phyloP scores from a whole-genome alignment of 106 monocot species.

The Hemerocallis citrina region DNA sequence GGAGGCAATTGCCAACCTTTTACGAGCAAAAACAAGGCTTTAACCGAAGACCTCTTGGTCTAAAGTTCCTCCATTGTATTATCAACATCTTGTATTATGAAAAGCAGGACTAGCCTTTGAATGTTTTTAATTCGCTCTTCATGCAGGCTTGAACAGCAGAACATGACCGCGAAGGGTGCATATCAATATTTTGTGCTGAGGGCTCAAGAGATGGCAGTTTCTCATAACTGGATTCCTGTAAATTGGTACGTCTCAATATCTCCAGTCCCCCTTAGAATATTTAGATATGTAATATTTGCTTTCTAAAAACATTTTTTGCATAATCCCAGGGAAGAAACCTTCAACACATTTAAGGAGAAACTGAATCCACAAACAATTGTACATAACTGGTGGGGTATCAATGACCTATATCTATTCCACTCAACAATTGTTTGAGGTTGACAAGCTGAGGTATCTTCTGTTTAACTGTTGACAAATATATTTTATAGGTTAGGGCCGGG shows the following conservation, averaged over 20 bases:
- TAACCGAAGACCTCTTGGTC: too few relatives aligned
- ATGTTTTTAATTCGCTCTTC: slow-evolving; percentile 2
- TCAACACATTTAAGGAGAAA: slow-evolving; percentile 68
- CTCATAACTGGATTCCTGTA: slow-evolving; percentile 77
- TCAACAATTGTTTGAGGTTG: background rate
- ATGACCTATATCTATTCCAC: background rate
- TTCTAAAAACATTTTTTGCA: slow-evolving; percentile 3
- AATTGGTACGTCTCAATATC: slow-evolving; percentile 53
- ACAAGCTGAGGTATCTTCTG: background rate
- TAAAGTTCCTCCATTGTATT: too few relatives aligned
- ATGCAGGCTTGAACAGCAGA: slow-evolving; percentile 70
- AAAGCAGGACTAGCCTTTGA: background rate
- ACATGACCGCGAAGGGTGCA: slow-evolving; percentile 76
- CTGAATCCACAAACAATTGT: slow-evolving; percentile 79
- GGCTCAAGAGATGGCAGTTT: slow-evolving; percentile 80
- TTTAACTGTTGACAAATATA: background rate
- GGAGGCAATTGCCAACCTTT: too few relatives aligned
- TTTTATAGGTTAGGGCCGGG: slow-evolving; percentile 70
- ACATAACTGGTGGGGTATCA: slow-evolving; percentile 77
- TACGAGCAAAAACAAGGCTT: too few relatives aligned
- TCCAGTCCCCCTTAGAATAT: background rate
- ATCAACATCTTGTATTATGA: background rate
- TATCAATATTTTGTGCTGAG: slow-evolving; percentile 96
- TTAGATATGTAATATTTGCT: background rate
- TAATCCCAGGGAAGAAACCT: slow-evolving; percentile 91